Conservation (phyloP, 106 monocot genomes). For the Apostasia ramifera region DNA sequence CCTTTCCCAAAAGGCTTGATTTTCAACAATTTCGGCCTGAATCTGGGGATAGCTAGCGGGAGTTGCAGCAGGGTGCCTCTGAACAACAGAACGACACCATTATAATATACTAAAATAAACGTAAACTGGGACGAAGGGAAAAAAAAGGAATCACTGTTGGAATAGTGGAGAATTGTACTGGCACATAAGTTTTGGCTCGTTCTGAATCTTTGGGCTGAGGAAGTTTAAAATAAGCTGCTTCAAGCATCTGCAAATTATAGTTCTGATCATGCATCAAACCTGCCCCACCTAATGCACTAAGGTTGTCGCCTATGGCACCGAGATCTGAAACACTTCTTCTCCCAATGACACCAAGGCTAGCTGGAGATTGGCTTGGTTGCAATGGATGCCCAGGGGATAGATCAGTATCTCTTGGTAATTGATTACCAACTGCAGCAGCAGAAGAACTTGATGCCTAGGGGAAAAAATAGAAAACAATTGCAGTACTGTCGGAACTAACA, state of each 20-base stretch:
- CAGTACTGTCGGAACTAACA: too few relatives aligned
- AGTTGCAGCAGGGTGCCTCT: conserved; percentile 78
- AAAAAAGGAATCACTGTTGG: background rate
- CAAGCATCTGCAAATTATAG: conserved; percentile 91
- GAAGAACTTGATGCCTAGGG: conserved; percentile 37
- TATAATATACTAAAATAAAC: conserved; percentile 1
- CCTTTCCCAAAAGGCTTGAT: conserved; percentile 93
- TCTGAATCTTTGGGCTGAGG: conserved; percentile 92
- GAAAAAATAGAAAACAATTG: background rate
- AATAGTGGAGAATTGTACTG: conserved; percentile 30
- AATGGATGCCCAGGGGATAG: conserved; percentile 69
- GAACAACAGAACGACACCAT: conserved; percentile 11
- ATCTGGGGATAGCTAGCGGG: conserved; percentile 87
- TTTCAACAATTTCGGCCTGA: conserved; percentile 67
- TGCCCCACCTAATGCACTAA: conserved; percentile 39
- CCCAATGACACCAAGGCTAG: conserved; percentile 88
- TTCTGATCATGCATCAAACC: conserved; percentile 61
- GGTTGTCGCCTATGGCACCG: conserved; percentile 87
- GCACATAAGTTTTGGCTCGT: conserved; percentile 70
- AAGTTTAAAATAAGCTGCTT: conserved; percentile 76
- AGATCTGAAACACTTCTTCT: conserved; percentile 83
- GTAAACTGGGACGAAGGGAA: background rate
- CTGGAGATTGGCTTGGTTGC: conserved; percentile 53
- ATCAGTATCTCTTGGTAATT: conserved; percentile 58
- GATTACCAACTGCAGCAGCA: conserved; percentile 36